These are phyloP conservation scores for Aspergillus caelatus DNA, from an alignment of 2,329 filamentous ascomycete genomes.

Conservation along the genomic window DNA sequence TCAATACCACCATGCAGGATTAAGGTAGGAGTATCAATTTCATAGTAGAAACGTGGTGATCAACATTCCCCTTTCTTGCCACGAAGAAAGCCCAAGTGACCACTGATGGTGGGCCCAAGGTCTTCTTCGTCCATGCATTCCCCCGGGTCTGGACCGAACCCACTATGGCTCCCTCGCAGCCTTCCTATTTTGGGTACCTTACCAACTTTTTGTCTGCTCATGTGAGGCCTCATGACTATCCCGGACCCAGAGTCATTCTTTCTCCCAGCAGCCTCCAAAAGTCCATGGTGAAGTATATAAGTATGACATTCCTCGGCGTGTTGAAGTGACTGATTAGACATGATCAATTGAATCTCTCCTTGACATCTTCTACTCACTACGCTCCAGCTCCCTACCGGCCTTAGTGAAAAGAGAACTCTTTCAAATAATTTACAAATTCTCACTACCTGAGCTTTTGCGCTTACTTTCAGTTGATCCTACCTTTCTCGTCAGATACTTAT, in stretches of 20 bases:
- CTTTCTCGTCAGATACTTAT: neutral
- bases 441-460: neutral
- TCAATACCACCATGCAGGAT: neutral
- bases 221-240: conserved; percentile 23
- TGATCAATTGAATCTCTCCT: conserved; percentile 12
- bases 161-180: conserved; percentile 7
- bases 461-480: neutral
- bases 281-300: conserved; percentile 24
- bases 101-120: conserved; percentile 12
- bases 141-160: conserved; percentile 13
- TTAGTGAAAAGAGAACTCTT: neutral
- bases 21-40: neutral
- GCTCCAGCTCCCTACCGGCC: neutral
- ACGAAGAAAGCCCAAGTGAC: conserved; percentile 19
- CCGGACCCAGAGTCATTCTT: conserved; percentile 2
- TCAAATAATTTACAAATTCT: neutral
- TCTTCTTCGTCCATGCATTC: neutral
- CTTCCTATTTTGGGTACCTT: conserved; percentile 8
- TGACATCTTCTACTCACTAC: neutral
- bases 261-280: conserved; percentile 1
- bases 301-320: conserved; percentile 7
- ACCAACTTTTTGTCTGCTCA: conserved; percentile 21
- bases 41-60: neutral
- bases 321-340: neutral
- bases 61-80: conserved; percentile 10